Conservation (phyloP, 2,329 filamentous ascomycete species). For the Cladobotryum protrusum region DNA sequence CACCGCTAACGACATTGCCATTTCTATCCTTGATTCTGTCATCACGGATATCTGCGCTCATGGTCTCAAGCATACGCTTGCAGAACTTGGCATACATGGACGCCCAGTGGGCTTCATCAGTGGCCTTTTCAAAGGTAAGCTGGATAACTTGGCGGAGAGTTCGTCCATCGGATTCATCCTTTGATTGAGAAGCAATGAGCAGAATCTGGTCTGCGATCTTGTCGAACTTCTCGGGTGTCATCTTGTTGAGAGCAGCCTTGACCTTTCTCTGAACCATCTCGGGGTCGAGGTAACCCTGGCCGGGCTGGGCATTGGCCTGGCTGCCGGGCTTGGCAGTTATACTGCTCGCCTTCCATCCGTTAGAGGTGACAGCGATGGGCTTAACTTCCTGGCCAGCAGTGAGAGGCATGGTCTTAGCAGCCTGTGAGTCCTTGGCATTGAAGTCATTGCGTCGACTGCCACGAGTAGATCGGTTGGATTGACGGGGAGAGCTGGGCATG, state of each 20-base stretch:
- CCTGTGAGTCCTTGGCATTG: slow-evolving; percentile 58
- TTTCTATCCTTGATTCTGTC: slow-evolving; percentile 90
- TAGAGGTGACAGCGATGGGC: slow-evolving; percentile 64
- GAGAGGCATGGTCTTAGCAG: slow-evolving; percentile 84
- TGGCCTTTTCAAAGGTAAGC: slow-evolving; percentile 98
- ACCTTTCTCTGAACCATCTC: slow-evolving; percentile 97
- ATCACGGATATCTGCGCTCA: slow-evolving; percentile 91
- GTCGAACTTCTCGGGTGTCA: slow-evolving; percentile 99
- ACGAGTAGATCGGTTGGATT: slow-evolving; percentile 55
- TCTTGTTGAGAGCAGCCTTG: slow-evolving; percentile 98
- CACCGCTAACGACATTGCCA: slow-evolving; percentile 82
- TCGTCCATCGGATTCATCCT: slow-evolving; percentile 88
- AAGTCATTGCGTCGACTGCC: slow-evolving; percentile 57
- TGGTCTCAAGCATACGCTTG: slow-evolving; percentile 91
- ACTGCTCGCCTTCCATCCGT: slow-evolving; percentile 85
- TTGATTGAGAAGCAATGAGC: slow-evolving; percentile 86
- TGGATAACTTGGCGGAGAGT: slow-evolving; percentile 97
- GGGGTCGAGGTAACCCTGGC: slow-evolving; percentile 64
- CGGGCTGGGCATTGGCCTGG: slow-evolving; percentile 25
- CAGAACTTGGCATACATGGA: slow-evolving; percentile 99
- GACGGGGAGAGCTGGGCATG: slow-evolving; percentile 66
- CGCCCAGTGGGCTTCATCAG: slow-evolving; percentile 96
- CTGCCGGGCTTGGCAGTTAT: slow-evolving; percentile 42
- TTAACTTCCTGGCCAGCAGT: slow-evolving; percentile 78
- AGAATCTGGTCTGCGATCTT: slow-evolving; percentile 92